Percentiles rank a stretch among this genome's conserved stretches.
Evolutionary conservation across 2,329 filamentous ascomycete genomes (phyloP).

Genomic region (Westerdykella aurantiaca): DNA sequence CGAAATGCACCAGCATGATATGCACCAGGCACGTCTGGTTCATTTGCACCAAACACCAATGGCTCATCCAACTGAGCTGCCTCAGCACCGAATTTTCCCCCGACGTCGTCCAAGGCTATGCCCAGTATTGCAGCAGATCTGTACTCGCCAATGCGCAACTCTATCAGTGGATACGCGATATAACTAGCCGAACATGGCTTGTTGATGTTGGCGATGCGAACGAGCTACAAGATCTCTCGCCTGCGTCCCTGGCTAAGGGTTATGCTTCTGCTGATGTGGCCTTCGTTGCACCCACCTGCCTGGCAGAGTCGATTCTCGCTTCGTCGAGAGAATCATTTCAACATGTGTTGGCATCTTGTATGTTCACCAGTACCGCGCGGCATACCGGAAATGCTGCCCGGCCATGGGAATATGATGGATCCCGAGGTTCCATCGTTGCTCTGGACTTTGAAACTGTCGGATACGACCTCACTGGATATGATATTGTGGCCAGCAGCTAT

Average conservation of each 20-base stretch:
- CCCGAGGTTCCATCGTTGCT: constrained; percentile 19
- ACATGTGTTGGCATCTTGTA: constrained; percentile 25
- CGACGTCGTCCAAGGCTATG: constrained; percentile 19
- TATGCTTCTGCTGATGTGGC: constrained; percentile 18
- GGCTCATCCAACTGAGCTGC: constrained; percentile 13
- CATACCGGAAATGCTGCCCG: no score
- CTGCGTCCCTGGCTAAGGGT: constrained; percentile 20
- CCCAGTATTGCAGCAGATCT: constrained; percentile 26
- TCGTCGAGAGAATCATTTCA: constrained; percentile 22
- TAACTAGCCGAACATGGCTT: constrained; percentile 31
- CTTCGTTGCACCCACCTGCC: constrained; percentile 26
- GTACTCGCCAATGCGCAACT: constrained; percentile 32
- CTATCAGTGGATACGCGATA: constrained; percentile 21
- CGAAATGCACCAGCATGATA: no score
- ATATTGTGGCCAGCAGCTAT: constrained; percentile 19
- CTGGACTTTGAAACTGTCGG: constrained; percentile 31
- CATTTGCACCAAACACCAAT: no score
- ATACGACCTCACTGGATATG: constrained; percentile 21
- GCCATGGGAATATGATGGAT: no score
- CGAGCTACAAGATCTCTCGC: constrained; percentile 20
- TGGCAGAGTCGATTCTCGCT: constrained; percentile 15
- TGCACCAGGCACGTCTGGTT: no score
- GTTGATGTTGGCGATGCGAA: constrained; percentile 28
- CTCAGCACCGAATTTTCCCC: constrained; percentile 26
- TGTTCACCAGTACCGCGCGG: no score